phyloP scores from a whole-genome alignment of 768 basidiomycete species.

The Mycena leptocephala region DNA sequence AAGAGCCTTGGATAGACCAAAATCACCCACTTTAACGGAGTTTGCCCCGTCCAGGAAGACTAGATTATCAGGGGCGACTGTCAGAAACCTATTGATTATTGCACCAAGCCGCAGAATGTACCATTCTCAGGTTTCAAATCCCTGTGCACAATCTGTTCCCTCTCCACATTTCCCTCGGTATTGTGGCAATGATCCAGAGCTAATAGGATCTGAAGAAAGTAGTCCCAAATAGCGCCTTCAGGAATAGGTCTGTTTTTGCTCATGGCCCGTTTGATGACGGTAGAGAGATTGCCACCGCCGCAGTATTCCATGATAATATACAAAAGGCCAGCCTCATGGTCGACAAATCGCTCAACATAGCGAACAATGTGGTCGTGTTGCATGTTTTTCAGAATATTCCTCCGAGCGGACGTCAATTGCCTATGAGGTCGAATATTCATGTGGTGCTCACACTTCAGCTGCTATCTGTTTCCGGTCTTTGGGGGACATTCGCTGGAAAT shows the following conservation, averaged over 20 bases:
- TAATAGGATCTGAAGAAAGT: constrained; percentile 93
- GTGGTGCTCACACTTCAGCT: constrained; percentile 95
- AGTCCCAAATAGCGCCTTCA: constrained; percentile 96
- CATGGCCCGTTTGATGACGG: constrained; percentile 85
- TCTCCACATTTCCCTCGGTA: constrained; percentile 72
- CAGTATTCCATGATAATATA: constrained; percentile 99
- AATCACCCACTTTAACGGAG: constrained; percentile 96
- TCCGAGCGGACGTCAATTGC: constrained; percentile 50
- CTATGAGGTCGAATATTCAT: neutral
- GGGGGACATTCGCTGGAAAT: constrained; percentile 97
- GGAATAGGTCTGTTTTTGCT: constrained; percentile 82
- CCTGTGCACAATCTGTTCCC: constrained; percentile 90
- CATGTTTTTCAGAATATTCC: constrained; percentile 97
- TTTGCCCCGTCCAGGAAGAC: constrained; percentile 92
- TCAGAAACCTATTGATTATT: no score
- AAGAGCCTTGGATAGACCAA: constrained; percentile 95
- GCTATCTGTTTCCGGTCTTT: constrained; percentile 97
- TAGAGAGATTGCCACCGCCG: constrained; percentile 94
- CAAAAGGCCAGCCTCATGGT: constrained; percentile 90
- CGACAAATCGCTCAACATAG: constrained; percentile 93
- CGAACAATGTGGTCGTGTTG: constrained; percentile 97
- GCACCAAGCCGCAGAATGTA: no score
- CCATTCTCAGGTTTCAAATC: constrained; percentile 99
- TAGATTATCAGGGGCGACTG: no score
- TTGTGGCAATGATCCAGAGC: constrained; percentile 96